Evolutionary conservation across 1,284 basidiomycete genomes (phyloP).

Genomic region (Leccinum subfulvum): DNA sequence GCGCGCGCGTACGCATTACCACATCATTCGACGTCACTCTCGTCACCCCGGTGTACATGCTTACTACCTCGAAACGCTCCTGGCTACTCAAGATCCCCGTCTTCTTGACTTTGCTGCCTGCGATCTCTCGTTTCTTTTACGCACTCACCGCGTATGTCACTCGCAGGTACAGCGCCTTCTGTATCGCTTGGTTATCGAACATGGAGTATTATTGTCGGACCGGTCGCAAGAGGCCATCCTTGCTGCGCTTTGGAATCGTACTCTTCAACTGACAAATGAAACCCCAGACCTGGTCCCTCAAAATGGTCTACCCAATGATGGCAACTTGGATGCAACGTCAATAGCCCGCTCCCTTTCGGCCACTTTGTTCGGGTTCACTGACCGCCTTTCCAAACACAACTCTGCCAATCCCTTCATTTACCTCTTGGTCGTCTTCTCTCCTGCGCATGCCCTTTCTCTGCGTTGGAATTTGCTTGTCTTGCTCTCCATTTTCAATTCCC

Average conservation of each 20-base stretch:
- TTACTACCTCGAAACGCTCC: conserved; percentile 25
- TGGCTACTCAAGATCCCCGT: conserved; percentile 21
- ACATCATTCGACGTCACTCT: conserved; percentile 28
- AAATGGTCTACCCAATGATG: not conserved
- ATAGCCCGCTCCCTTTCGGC: conserved; percentile 20
- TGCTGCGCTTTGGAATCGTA: conserved; percentile 26
- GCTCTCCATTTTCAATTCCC: conserved; percentile 25
- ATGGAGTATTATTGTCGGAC: conserved; percentile 14
- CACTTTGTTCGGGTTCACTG: conserved; percentile 11
- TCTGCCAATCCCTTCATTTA: not conserved
- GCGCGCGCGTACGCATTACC: conserved; percentile 26
- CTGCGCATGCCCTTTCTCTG: conserved; percentile 12
- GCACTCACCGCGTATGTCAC: conserved; percentile 26
- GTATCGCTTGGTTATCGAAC: conserved; percentile 26
- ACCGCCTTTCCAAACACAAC: not conserved
- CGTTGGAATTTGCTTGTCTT: conserved; percentile 26
- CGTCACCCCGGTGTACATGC: conserved; percentile 27
- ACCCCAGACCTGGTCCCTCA: not conserved
- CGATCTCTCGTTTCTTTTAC: conserved; percentile 23
- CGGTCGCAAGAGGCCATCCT: conserved; percentile 23
- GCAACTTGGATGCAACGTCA: conserved; percentile 10
- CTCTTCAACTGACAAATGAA: not conserved
- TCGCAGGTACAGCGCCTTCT: conserved; percentile 30
- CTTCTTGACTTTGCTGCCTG: conserved; percentile 20
- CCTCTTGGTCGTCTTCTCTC: conserved; percentile 21